Evolutionary conservation across 2,329 filamentous ascomycete genomes (phyloP).

Genomic region (Colletotrichum ledebouriae): DNA sequence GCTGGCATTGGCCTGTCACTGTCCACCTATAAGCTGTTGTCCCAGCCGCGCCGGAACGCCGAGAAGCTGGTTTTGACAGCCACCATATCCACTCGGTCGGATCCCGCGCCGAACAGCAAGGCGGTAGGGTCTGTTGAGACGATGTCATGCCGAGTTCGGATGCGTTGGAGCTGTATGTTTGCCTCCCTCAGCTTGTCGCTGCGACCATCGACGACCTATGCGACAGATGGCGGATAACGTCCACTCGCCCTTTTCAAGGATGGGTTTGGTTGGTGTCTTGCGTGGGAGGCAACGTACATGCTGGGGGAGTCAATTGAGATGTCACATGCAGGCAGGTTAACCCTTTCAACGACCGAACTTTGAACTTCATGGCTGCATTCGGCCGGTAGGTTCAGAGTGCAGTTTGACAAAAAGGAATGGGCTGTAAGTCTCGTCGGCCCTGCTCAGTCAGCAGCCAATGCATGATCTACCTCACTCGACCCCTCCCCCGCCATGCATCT

Average conservation of each 20-base stretch:
- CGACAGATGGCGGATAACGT: background rate
- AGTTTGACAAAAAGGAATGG: background rate
- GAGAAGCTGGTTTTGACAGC: constrained; percentile 17
- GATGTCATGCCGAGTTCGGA: constrained; percentile 8
- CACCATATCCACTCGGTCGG: constrained; percentile 1
- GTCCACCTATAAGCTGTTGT: background rate
- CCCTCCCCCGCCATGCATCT: constrained; percentile 20
- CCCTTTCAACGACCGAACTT: too few species aligned
- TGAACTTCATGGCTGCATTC: background rate
- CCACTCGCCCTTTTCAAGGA: background rate
- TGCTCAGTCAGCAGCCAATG: constrained; percentile 19
- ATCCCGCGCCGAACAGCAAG: background rate
- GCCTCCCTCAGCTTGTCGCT: background rate
- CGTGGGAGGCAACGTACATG: background rate
- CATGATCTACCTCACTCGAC: constrained; percentile 6
- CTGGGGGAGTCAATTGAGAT: background rate
- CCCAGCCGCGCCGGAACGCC: constrained; percentile 1
- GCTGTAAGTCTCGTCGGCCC: background rate
- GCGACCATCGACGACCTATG: background rate
- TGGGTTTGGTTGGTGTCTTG: background rate
- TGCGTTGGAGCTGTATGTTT: background rate
- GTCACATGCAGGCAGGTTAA: background rate
- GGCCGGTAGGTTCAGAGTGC: constrained; percentile 1
- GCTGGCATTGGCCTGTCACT: background rate
- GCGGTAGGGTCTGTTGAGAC: constrained; percentile 2